Percentiles rank a stretch among this genome's conserved stretches.
Evolutionary conservation across 345 rosid genomes (phyloP).

Genomic region (Orychophragmus violaceus): DNA sequence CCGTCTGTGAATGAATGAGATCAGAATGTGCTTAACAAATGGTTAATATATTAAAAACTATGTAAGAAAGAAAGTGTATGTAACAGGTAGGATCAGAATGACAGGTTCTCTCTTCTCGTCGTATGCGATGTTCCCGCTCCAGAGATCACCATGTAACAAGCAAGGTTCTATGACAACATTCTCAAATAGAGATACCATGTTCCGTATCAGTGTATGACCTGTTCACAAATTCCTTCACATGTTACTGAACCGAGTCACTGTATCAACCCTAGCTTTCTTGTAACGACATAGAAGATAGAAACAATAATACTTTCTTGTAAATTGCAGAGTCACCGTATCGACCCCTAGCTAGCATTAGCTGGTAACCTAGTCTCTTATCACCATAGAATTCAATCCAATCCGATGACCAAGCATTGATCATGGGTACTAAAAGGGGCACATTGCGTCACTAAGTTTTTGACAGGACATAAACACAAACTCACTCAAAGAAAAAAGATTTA

Average conservation of each 20-base stretch:
- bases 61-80: conserved; percentile 36
- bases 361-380: conserved; percentile 79
- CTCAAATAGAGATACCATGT: conserved; percentile 73
- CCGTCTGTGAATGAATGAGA: conserved; percentile 48
- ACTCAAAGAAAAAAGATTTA: neutral
- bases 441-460: neutral
- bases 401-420: conserved; percentile 84
- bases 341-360: conserved; percentile 63
- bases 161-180: conserved; percentile 59
- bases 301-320: conserved; percentile 61
- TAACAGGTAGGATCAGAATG: conserved; percentile 97
- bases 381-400: conserved; percentile 90
- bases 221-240: conserved; percentile 4
- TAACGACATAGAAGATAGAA: neutral
- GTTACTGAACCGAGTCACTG: neutral
- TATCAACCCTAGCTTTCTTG: too few relatives aligned
- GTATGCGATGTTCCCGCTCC: conserved; percentile 88
- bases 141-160: conserved; percentile 93
- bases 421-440: conserved; percentile 41
- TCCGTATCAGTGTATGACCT: conserved; percentile 70
- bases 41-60: neutral
- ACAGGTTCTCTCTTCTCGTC: conserved; percentile 78
- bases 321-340: conserved; percentile 69
- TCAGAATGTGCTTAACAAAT: neutral
- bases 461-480: neutral